phyloP scores from a whole-genome alignment of 2,329 filamentous ascomycete genomes.

The Saccharata proteae region DNA sequence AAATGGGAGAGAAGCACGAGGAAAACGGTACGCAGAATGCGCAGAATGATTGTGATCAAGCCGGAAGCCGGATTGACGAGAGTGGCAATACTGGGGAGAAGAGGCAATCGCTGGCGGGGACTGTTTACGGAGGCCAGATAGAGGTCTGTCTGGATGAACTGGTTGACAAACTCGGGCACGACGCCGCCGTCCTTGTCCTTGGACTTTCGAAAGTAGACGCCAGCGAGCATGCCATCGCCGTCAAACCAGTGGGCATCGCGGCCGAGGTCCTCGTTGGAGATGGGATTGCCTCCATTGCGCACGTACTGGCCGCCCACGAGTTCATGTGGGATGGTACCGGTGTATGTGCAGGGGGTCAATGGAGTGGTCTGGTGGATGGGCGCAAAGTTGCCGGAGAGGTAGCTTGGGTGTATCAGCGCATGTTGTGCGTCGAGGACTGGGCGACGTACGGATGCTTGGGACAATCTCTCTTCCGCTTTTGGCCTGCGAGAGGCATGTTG shows the following conservation, averaged over 20 bases:
- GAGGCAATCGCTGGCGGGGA: slow-evolving; percentile 38
- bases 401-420: slow-evolving; percentile 25
- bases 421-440: neutral
- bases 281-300: slow-evolving; percentile 58
- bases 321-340: slow-evolving; percentile 50
- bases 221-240: slow-evolving; percentile 62
- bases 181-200: slow-evolving; percentile 28
- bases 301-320: slow-evolving; percentile 59
- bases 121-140: slow-evolving; percentile 43
- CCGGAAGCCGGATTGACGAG: slow-evolving; percentile 48
- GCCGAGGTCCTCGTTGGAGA: slow-evolving; percentile 47
- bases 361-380: slow-evolving; percentile 46
- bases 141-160: slow-evolving; percentile 56
- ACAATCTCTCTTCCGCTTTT: slow-evolving; percentile 19
- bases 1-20: slow-evolving; percentile 47
- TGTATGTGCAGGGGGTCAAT: slow-evolving; percentile 45
- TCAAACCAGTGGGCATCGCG: slow-evolving; percentile 64
- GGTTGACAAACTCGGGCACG: slow-evolving; percentile 54
- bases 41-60: slow-evolving; percentile 36
- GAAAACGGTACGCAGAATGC: slow-evolving; percentile 45
- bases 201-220: slow-evolving; percentile 46
- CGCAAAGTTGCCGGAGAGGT: slow-evolving; percentile 58
- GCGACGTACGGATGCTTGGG: slow-evolving; percentile 28
- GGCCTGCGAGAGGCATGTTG: slow-evolving; percentile 12
- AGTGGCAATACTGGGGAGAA: slow-evolving; percentile 56